Base-by-base conservation (phyloP, 108 stramenopile species). In the Nannochloropsis gaditana region DNA sequence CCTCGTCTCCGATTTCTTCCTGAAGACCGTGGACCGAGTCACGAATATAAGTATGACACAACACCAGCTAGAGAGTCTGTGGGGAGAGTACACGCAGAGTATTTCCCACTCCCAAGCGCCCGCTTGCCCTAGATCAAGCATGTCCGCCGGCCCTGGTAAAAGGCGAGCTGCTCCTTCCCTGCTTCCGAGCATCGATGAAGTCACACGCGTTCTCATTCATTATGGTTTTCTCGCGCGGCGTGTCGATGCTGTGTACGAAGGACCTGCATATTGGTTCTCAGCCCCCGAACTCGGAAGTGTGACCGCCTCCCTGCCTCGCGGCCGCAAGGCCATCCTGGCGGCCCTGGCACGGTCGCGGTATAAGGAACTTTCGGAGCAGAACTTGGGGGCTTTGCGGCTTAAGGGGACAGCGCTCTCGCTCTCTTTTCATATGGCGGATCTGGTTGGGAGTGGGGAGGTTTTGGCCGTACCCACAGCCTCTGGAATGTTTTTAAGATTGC, bases 401-500 rank as follows among this genome's bases (percentile, higher is more conserved):
- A 73, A 73, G n/a, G 59, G 8, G 19, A 73, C 59, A 73, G n/a
- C n/a, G n/a, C 59, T 73, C n/a, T 73, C 59, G 19, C 59, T 73
- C 6, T 8, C 59, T 2, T 73, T 73, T 8, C 59, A 73, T 73
- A 73, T 73, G 19, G 59, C 59, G 2, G 59, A 73, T n/a, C 8
- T 73, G 59, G 59, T 73, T 15, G 59, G 59, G 59, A 73, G 59
- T n/a, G n/a, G n/a, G n/a, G 59, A 73, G n/a, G 59, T 73, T 15
- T n/a, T 73, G 59, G n/a, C 59, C 15, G 59, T n/a, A 73, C 8
- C 59, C 19, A 73, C 59, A n/a, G 59, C 59, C 59, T 73, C 59
- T 15, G 59, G 59, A 73, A 8, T 73, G 59, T 73, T 73, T 73
- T n/a, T 73, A 15, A 73, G n/a, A n/a, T 6, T 73, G 59, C 59